Percentiles rank a stretch among this genome's conserved stretches.
Conservation (phyloP, 257 asterid species). For the Anisodus tanguticus region DNA sequence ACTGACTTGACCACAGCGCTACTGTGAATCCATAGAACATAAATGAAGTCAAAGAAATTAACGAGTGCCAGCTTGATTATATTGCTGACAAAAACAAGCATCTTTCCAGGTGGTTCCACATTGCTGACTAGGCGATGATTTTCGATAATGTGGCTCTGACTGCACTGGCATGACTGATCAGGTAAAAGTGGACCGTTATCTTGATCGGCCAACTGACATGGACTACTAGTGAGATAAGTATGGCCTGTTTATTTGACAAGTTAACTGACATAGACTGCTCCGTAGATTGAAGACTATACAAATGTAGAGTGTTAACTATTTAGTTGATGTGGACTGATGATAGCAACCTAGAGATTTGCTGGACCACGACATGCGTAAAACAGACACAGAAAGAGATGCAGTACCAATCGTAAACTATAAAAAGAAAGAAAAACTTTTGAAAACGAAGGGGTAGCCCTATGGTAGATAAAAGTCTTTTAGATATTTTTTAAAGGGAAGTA, state of each 20-base stretch:
- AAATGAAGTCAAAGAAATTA: not conserved
- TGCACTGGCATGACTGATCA: not conserved
- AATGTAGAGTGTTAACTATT: not conserved
- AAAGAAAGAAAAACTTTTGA: not conserved
- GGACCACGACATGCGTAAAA: not conserved
- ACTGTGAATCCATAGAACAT: not conserved
- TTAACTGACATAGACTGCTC: not conserved
- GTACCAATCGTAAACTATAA: not conserved
- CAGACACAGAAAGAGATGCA: conserved; percentile 4
- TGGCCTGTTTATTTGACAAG: not conserved
- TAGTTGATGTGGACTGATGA: not conserved
- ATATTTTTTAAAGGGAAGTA: not conserved
- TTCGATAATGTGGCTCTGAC: too few species aligned
- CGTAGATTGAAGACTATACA: not conserved
- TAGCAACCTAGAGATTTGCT: not conserved
- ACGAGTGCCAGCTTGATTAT: not conserved
- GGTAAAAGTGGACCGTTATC: not conserved
- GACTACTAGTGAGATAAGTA: not conserved
- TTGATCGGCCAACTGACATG: not conserved
- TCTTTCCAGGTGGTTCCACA: not conserved
- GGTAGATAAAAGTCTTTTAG: not conserved
- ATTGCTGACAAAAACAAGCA: not conserved
- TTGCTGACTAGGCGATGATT: not conserved
- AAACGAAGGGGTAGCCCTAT: not conserved
- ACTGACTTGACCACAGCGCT: not conserved